Conservation (phyloP, 441 rosid species). For the Pelargonium fulgidum region DNA sequence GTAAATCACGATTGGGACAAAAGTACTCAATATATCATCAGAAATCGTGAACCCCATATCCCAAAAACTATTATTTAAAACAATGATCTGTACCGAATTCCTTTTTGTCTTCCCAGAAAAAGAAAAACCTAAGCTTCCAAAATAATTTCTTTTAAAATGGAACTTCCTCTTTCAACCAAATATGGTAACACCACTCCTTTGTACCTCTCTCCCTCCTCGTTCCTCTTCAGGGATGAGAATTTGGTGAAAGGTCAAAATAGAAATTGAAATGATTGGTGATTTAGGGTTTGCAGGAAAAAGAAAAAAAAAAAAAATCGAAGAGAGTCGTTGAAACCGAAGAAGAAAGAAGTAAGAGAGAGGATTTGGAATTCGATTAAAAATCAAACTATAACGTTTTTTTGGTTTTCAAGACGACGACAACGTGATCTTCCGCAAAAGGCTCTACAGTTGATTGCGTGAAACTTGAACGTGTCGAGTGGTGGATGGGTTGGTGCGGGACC, state of each 20-base stretch:
- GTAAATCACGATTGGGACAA: slow-evolving; percentile 58
- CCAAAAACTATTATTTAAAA: neutral
- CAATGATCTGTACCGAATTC: slow-evolving; percentile 7
- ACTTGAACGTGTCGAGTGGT: neutral
- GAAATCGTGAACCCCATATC: slow-evolving; percentile 54
- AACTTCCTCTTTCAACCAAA: neutral
- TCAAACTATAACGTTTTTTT: neutral
- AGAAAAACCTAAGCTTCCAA: slow-evolving; percentile 2
- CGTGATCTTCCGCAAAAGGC: too few species aligned
- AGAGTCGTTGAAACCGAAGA: slow-evolving; percentile 10
- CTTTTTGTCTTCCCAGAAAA: neutral
- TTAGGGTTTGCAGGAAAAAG: neutral
- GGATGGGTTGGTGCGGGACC: neutral
- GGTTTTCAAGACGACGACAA: too few species aligned
- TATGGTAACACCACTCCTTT: neutral
- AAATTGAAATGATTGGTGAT: neutral
- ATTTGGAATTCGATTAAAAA: neutral
- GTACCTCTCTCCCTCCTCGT: too few species aligned
- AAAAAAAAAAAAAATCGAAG: neutral
- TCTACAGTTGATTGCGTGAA: neutral
- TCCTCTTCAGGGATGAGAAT: too few species aligned
- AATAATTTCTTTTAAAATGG: neutral
- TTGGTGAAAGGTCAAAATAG: neutral
- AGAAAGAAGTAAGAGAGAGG: neutral
- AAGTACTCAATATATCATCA: slow-evolving; percentile 68